Percentiles rank a stretch among this genome's conserved stretches.
Evolutionary conservation across 768 basidiomycete genomes (phyloP).

Genomic region (Mycena rebaudengoi): DNA sequence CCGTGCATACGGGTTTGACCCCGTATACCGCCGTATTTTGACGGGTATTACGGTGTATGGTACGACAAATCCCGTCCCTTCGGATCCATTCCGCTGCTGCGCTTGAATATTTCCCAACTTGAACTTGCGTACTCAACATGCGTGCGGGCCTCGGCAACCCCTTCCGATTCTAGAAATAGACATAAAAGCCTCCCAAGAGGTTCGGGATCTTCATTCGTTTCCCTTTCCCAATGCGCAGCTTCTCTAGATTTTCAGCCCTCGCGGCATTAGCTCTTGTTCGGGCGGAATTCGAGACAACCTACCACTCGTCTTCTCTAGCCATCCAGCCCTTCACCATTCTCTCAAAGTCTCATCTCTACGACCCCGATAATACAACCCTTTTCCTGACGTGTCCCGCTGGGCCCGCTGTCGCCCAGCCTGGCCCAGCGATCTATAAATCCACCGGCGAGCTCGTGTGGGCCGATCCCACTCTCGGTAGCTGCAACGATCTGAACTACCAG

Average conservation of each 20-base stretch:
- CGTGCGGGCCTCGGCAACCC: too few relatives aligned
- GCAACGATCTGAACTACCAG: constrained; percentile 8
- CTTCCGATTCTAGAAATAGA: too few relatives aligned
- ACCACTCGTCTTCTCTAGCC: constrained; percentile 6
- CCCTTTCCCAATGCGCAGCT: neutral
- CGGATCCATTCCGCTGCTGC: too few relatives aligned
- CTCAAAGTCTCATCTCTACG: neutral
- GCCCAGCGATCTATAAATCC: constrained; percentile 11
- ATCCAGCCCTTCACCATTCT: constrained; percentile 19
- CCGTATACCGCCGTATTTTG: neutral
- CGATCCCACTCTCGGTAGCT: neutral
- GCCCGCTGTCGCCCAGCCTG: neutral
- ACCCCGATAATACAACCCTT: constrained; percentile 15
- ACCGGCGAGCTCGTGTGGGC: constrained; percentile 19
- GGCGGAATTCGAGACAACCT: constrained; percentile 6
- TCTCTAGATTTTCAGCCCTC: neutral
- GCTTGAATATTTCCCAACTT: too few relatives aligned
- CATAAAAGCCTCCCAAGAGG: too few relatives aligned
- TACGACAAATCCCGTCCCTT: neutral
- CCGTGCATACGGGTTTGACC: neutral
- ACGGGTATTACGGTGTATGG: neutral
- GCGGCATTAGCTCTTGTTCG: neutral
- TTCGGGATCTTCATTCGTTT: neutral
- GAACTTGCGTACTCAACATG: too few relatives aligned
- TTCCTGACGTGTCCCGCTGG: constrained; percentile 8